Conservation (phyloP, 345 rosid species). For the Combretum micranthum region DNA sequence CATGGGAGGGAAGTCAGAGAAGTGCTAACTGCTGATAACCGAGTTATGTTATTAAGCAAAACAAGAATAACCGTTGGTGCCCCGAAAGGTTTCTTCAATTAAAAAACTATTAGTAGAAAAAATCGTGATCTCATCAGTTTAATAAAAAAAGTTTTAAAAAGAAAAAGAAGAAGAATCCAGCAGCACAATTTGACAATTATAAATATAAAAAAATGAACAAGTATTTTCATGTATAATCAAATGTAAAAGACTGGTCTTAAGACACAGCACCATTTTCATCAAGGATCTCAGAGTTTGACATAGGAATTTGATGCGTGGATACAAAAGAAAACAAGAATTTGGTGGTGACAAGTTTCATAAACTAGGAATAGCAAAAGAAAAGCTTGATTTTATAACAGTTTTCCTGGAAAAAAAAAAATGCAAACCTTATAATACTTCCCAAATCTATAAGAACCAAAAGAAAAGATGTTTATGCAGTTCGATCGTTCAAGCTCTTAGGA, state of each 20-base stretch:
- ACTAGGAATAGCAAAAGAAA: too few relatives aligned
- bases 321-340: too few relatives aligned
- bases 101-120: constrained; percentile 3
- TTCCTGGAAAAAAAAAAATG: neutral
- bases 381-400: too few relatives aligned
- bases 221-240: too few relatives aligned
- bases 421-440: neutral
- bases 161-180: neutral
- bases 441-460: neutral
- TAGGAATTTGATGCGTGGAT: too few relatives aligned
- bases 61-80: constrained; percentile 18
- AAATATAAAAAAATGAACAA: too few relatives aligned
- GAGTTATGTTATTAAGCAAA: constrained; percentile 4
- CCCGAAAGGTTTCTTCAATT: constrained; percentile 22
- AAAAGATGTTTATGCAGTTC: neutral
- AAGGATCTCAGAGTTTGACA: too few relatives aligned
- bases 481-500: neutral
- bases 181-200: too few relatives aligned
- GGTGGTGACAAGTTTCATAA: too few relatives aligned
- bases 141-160: neutral
- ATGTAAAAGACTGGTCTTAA: neutral
- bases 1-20: neutral
- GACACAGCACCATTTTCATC: neutral
- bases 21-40: constrained; percentile 11
- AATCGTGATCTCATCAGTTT: neutral